Base-by-base conservation (phyloP, 1,284 basidiomycete genomes). In the Baeospora myosura region DNA sequence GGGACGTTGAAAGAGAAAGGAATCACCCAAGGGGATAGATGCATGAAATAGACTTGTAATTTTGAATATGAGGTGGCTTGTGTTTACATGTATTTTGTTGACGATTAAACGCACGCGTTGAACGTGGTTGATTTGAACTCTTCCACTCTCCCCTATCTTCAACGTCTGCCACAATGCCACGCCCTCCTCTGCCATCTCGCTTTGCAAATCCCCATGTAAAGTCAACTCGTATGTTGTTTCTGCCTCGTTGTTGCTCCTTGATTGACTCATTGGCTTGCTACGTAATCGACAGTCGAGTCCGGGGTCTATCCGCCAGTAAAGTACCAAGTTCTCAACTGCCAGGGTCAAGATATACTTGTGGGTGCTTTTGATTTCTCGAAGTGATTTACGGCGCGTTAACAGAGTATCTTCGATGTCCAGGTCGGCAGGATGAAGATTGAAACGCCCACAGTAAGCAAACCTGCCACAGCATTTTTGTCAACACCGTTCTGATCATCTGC, bases 401-500 rank as follows among this genome's bases (percentile, higher is more conserved):
- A 23, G 44, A n/a, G n/a, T n/a, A 25, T 48, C 41, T 28, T 46
- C 3, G 40, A 37, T 41, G 12, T 22, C 3, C 53, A 88, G 84
- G 83, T 88, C 44, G 95, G 92, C 6, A 74, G 95, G 48, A 76
- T 98, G 65, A 98, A 98, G 71, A 87, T 97, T 42, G 65, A 68
- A 40, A 72, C 71, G 37, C 88, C 88, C 36, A 95, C 91, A 40
- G 86, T 90, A 63, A 54, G 80, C 68, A 40, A 42, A n/a, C n/a
- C 40, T 44, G 18, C 45, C 43, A 44, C 45, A 37, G 37, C 30
- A 33, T 21, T 43, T 7, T 30, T 28, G n/a, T 6, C 16, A 24
- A 47, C 37, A 43, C 44, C 49, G 51, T 48, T 49, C 51, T 49
- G 41, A 51, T 25, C 42, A 46, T 42, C 40, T 25, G 26, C 38